These are phyloP conservation scores for Aspergillus cejpii DNA, from an alignment of 2,329 filamentous ascomycete genomes.

Conservation along the genomic window DNA sequence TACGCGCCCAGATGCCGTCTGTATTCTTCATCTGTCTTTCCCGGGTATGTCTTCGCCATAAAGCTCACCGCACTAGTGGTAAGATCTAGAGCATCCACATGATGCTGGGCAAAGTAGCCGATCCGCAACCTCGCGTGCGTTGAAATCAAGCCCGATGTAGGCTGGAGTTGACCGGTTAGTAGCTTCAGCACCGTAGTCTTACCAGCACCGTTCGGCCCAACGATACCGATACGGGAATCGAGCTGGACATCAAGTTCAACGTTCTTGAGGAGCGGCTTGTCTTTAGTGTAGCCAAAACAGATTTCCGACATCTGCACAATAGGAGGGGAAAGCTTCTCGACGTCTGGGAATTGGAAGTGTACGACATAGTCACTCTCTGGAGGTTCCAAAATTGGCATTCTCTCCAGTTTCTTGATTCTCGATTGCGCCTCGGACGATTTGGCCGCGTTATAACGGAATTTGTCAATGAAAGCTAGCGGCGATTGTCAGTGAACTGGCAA, in stretches of 20 bases:
- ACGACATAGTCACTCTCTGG: constrained; percentile 94
- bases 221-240: constrained; percentile 95
- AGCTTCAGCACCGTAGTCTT: constrained; percentile 98
- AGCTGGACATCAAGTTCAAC: constrained; percentile 96
- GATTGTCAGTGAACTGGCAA: constrained; percentile 7
- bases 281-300: constrained; percentile 76
- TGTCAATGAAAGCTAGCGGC: constrained; percentile 79
- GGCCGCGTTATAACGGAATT: constrained; percentile 98
- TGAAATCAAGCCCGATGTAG: constrained; percentile 74
- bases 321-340: constrained; percentile 93
- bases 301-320: constrained; percentile 97
- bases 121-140: constrained; percentile 82
- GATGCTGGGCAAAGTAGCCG: constrained; percentile 97
- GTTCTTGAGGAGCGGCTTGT: constrained; percentile 71
- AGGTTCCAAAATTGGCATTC: constrained; percentile 84
- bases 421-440: constrained; percentile 98
- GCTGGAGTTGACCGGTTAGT: constrained; percentile 77
- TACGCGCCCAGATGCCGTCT: constrained; percentile 87
- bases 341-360: constrained; percentile 93
- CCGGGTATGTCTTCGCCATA: constrained; percentile 89
- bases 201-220: constrained; percentile 97
- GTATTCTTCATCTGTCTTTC: constrained; percentile 92
- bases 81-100: constrained; percentile 91
- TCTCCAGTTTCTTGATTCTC: constrained; percentile 97
- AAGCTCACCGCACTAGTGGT: constrained; percentile 85